Evolutionary conservation across 2,329 filamentous ascomycete genomes (phyloP).

Genomic region (Pleurostoma richardsiae): DNA sequence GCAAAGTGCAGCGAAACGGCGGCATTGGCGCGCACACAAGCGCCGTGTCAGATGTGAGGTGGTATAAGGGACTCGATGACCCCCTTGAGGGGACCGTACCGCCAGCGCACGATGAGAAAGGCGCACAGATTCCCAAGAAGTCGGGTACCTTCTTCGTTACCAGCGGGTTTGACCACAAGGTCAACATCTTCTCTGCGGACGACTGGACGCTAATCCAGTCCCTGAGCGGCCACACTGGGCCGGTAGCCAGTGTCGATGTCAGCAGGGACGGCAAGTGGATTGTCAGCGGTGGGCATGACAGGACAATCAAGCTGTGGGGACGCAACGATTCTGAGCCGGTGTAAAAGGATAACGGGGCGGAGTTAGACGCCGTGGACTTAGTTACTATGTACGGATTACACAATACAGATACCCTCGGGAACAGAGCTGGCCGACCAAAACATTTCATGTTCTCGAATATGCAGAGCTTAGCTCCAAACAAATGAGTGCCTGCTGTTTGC

Average conservation of each 20-base stretch:
- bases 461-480: too few relatives aligned
- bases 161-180: constrained; percentile 87
- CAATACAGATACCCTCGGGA: too few relatives aligned
- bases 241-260: constrained; percentile 86
- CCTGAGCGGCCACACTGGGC: constrained; percentile 84
- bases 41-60: constrained; percentile 86
- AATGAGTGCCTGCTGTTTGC: too few relatives aligned
- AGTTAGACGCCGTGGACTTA: too few relatives aligned
- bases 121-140: constrained; percentile 69
- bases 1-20: constrained; percentile 78
- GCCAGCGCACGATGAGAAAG: constrained; percentile 59
- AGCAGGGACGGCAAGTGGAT: constrained; percentile 87
- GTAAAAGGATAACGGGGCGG: neutral
- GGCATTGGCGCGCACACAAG: constrained; percentile 88
- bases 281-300: constrained; percentile 87
- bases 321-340: constrained; percentile 56
- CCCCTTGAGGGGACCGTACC: constrained; percentile 52
- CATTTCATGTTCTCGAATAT: too few relatives aligned
- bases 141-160: constrained; percentile 88
- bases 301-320: constrained; percentile 94
- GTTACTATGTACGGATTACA: too few relatives aligned
- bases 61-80: constrained; percentile 86
- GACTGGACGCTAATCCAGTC: constrained; percentile 91
- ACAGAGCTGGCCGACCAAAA: too few relatives aligned
- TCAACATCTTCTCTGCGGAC: constrained; percentile 94